Evolutionary conservation across 768 basidiomycete genomes (phyloP).

Genomic region (Arthromyces matolae): DNA sequence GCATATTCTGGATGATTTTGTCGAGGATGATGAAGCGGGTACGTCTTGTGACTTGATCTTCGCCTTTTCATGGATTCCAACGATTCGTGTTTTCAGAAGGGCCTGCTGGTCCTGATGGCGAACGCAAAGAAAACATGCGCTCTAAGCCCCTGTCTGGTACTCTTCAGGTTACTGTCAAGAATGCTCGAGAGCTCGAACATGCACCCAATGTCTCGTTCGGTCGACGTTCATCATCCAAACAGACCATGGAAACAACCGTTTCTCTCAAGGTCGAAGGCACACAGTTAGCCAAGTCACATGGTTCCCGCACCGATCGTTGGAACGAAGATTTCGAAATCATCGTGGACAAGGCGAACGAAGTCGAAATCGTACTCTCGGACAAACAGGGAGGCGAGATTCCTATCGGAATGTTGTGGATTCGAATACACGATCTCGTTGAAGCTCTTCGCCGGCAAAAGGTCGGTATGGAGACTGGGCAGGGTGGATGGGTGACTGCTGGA

Average conservation of each 20-base stretch:
- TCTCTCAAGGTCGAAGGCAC: constrained; percentile 97
- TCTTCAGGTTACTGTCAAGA: constrained; percentile 82
- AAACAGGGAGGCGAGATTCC: constrained; percentile 85
- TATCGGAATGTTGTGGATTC: constrained; percentile 93
- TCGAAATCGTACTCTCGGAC: constrained; percentile 94
- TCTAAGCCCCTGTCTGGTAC: constrained; percentile 94
- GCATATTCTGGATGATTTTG: constrained; percentile 86
- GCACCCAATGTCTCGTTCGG: constrained; percentile 63
- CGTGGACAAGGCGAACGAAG: constrained; percentile 97
- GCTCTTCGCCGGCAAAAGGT: constrained; percentile 91
- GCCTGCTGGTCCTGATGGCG: constrained; percentile 62
- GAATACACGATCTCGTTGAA: constrained; percentile 91
- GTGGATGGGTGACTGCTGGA: constrained; percentile 94
- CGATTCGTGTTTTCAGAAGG: too few relatives aligned
- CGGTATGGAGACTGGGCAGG: constrained; percentile 78
- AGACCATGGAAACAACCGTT: constrained; percentile 80
- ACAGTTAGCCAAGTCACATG: constrained; percentile 86
- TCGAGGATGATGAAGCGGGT: constrained; percentile 82
- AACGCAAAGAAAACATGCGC: constrained; percentile 89
- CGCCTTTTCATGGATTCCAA: constrained; percentile 5
- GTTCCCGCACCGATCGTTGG: constrained; percentile 94
- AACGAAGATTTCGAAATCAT: constrained; percentile 95
- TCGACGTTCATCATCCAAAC: constrained; percentile 77
- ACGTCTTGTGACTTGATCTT: constrained; percentile 17
- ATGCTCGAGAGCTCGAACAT: constrained; percentile 93